phyloP scores from a whole-genome alignment of 1,284 basidiomycete species.

The Inonotus hispidus region DNA sequence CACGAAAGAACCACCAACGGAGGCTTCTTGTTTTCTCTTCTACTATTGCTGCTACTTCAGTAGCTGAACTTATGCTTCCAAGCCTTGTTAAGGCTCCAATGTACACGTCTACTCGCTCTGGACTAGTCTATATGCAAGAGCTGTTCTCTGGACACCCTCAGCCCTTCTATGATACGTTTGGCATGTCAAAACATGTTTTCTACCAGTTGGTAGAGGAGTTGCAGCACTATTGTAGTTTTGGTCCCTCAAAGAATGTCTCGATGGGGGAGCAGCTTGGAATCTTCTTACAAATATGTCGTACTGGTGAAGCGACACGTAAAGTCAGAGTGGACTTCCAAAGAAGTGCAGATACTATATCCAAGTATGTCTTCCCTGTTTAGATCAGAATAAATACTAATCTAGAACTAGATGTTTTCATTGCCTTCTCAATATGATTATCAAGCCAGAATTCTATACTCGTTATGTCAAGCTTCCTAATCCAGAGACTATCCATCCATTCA shows the following conservation, averaged over 20 bases:
- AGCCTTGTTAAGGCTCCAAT: too few species aligned
- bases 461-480: conserved; percentile 25
- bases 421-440: conserved; percentile 9
- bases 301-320: conserved; percentile 12
- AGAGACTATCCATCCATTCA: conserved; percentile 13
- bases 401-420: conserved; percentile 17
- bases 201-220: not conserved
- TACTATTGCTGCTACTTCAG: too few species aligned
- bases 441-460: conserved; percentile 16
- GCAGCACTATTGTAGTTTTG: not conserved
- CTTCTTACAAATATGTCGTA: conserved; percentile 10
- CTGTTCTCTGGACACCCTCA: conserved; percentile 1
- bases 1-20: too few species aligned
- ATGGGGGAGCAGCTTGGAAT: conserved; percentile 16
- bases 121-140: not conserved
- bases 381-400: not conserved
- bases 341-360: conserved; percentile 18
- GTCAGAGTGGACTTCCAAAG: conserved; percentile 14
- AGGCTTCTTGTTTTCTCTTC: too few species aligned
- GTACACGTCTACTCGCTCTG: not conserved
- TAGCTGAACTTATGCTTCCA: too few species aligned
- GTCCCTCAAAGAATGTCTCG: not conserved
- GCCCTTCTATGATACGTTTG: conserved; percentile 12
- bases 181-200: conserved; percentile 18
- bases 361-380: not conserved